Conservation (phyloP, 306 rosid species). For the Casuarina glauca region DNA sequence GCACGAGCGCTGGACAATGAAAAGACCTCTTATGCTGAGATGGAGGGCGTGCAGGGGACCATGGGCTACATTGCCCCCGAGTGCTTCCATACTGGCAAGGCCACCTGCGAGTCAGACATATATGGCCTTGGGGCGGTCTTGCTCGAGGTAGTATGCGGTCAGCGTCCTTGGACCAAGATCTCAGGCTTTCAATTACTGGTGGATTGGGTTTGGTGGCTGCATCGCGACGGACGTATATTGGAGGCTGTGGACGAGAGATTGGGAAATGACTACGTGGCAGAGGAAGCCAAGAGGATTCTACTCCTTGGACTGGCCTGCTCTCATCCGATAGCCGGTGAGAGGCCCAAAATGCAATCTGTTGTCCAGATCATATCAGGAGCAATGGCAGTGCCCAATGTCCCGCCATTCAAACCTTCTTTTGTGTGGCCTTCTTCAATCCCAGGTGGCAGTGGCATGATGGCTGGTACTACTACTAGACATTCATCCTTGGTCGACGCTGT, state of each 20-base stretch:
- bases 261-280: constrained; percentile 40
- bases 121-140: constrained; percentile 70
- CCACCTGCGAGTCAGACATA: constrained; percentile 63
- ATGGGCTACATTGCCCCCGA: constrained; percentile 83
- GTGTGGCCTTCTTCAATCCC: constrained; percentile 65
- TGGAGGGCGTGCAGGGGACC: constrained; percentile 66
- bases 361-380: constrained; percentile 67
- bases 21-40: constrained; percentile 59
- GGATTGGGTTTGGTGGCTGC: constrained; percentile 82
- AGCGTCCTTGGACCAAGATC: constrained; percentile 60
- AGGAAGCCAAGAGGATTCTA: constrained; percentile 63
- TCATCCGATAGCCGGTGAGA: constrained; percentile 61
- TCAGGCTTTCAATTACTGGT: constrained; percentile 51
- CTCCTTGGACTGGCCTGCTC: constrained; percentile 67
- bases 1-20: constrained; percentile 74
- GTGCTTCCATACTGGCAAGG: constrained; percentile 76
- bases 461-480: not conserved
- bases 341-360: constrained; percentile 59
- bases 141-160: constrained; percentile 67
- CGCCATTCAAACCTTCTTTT: constrained; percentile 68
- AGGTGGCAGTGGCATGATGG: constrained; percentile 21
- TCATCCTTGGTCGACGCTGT: no score
- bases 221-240: constrained; percentile 44
- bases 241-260: constrained; percentile 58
- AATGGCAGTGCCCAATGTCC: constrained; percentile 50